Evolutionary conservation across 352 stramenopile species (phyloP).

Genomic region (Achlya hypogyna): DNA sequence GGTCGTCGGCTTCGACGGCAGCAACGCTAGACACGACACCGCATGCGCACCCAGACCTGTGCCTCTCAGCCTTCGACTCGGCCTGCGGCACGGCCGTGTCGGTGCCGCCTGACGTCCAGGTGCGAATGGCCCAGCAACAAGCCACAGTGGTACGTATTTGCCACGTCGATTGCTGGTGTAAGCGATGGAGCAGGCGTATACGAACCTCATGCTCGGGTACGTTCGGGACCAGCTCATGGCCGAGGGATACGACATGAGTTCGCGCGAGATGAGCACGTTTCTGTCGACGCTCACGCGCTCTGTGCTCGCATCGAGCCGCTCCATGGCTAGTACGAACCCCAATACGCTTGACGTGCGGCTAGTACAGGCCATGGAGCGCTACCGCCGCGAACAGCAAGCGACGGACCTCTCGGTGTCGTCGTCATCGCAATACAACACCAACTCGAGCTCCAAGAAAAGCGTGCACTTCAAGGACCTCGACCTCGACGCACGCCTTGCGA

Average conservation of each 20-base stretch:
- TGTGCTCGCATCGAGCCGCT: not conserved
- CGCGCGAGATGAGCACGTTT: conserved; percentile 18
- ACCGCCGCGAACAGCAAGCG: not conserved
- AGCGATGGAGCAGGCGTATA: not conserved
- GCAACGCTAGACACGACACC: not conserved
- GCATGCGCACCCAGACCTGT: not conserved
- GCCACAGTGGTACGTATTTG: not conserved
- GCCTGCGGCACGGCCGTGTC: conserved; percentile 1
- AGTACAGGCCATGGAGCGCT: conserved; percentile 6
- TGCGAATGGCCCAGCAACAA: not conserved
- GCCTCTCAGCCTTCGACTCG: conserved; percentile 4
- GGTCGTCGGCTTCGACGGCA: not conserved
- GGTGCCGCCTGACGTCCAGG: conserved; percentile 3
- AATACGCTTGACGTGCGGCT: conserved; percentile 1
- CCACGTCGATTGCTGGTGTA: not conserved
- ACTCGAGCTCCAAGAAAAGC: not conserved
- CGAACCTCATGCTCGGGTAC: conserved; percentile 14
- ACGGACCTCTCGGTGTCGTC: not conserved
- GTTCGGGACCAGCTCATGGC: conserved; percentile 17
- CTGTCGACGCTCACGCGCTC: conserved; percentile 3
- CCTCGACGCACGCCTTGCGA: not conserved
- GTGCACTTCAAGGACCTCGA: not conserved
- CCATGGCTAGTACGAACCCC: not conserved
- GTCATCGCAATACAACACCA: not conserved
- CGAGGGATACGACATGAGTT: conserved; percentile 18